Percentiles rank a stretch among this genome's conserved stretches.
Conservation (phyloP, 176 grass and related monocot genomes). For the Ampelocalamus luodianensis region DNA sequence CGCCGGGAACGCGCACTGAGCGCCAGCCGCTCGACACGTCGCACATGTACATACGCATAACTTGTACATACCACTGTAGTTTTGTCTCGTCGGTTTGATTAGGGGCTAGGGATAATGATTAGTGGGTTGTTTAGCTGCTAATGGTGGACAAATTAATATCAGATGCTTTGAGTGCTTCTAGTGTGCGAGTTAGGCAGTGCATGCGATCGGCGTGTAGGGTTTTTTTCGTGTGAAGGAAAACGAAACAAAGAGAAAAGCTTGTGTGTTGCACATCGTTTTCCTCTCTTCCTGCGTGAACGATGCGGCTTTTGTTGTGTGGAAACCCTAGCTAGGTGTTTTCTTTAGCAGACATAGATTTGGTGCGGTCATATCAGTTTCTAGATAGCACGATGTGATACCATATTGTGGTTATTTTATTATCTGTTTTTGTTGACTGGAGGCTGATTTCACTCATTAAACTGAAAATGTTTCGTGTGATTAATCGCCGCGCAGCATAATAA, state of each 20-base stretch:
- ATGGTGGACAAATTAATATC: not conserved
- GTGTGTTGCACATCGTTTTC: not conserved
- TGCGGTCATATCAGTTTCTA: not conserved
- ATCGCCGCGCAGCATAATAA: too few species aligned
- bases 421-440: too few species aligned
- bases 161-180: not conserved
- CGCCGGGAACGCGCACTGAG: not conserved
- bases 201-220: not conserved
- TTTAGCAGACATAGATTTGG: not conserved
- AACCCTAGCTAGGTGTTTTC: not conserved
- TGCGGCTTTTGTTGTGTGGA: not conserved
- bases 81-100: not conserved
- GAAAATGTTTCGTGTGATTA: too few species aligned
- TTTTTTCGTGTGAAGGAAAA: not conserved
- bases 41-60: not conserved
- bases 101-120: conserved; percentile 1
- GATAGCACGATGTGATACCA: too few species aligned
- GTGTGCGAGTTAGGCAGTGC: not conserved
- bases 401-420: too few species aligned
- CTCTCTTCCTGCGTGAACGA: not conserved
- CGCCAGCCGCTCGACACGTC: not conserved
- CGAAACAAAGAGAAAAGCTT: not conserved
- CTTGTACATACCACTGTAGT: not conserved
- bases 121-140: conserved; percentile 2
- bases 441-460: too few species aligned